Evolutionary conservation across 768 basidiomycete species (phyloP), one percentile per base, ranked within the genome.

Genomic region (Trametes meyenii): DNA sequence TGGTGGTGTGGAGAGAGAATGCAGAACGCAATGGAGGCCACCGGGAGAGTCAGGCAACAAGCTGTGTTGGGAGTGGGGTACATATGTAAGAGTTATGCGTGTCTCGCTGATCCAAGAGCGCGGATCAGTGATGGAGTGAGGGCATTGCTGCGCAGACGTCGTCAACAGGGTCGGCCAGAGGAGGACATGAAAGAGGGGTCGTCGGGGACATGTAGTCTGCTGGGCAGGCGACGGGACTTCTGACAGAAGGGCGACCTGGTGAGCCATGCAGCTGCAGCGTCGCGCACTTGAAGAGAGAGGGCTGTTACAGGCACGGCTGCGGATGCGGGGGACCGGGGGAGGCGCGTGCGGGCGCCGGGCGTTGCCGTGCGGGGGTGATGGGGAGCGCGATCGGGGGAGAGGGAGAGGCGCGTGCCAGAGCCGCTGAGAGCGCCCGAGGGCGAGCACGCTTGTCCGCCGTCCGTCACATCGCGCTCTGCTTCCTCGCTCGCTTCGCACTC

Each of bases 321-420:
- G 40, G 40, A n/a, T 54, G 52, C 52, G 52, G 40, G 51, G 40
- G 52, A 40, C 23, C 40, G 52, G 52, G 52, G 52, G 36, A 54
- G 40, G 52, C 21, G 42, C 49, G 40, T 46, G 53, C 24, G 23
- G 42, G 19, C 23, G 52, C 52, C 52, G 52, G 52, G 17, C 13
- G 23, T 19, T 46, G 45, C 23, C 51, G 38, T 5, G 38, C 7
- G 21, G 48, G 29, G 29, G 26, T 35, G 26, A 29, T 26, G 39
- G 24, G 21, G 13, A 10, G 35, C 35, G 23, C 50, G 40, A 19
- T 10, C 24, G 12, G 23, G 40, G 8, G 40, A 17, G 21, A 2
- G 40, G 8, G 40, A 17, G 21, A 2, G 39, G 52, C 38, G 36
- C n/a, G 39, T 2, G 53, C n/a, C n/a, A n/a, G n/a, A n/a, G n/a